These are phyloP conservation scores for Sextonia rubra DNA, from an alignment of 164 flowering plant species.

Conservation along the genomic window DNA sequence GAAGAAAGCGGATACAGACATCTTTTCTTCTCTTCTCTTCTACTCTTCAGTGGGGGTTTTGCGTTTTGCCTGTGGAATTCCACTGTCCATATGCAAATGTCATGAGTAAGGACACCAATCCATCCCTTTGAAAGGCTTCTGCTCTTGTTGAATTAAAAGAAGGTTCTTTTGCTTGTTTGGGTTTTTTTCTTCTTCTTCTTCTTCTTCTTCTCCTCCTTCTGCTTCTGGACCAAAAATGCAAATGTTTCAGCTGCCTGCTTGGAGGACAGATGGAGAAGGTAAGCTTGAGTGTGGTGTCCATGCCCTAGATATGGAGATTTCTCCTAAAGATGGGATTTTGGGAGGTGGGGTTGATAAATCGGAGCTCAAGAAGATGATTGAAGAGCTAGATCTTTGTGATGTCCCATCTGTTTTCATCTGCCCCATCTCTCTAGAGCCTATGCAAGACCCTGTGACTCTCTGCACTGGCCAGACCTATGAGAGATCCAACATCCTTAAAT, in stretches of 20 bases:
- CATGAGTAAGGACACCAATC: conserved; percentile 2
- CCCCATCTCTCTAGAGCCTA: conserved; percentile 77
- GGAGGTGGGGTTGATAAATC: conserved; percentile 40
- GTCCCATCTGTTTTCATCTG: conserved; percentile 70
- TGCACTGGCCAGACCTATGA: conserved; percentile 80
- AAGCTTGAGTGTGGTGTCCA: conserved; percentile 39
- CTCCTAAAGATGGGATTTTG: conserved; percentile 49
- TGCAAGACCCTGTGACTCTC: conserved; percentile 78
- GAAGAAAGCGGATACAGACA: conserved; percentile 16
- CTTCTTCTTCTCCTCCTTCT: neutral
- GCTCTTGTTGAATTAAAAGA: conserved; percentile 4
- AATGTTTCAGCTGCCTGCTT: conserved; percentile 28
- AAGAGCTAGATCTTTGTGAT: conserved; percentile 44
- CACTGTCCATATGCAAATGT: conserved; percentile 11
- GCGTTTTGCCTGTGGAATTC: conserved; percentile 18
- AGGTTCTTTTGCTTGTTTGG: conserved; percentile 11
- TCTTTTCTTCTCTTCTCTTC: too few relatives aligned
- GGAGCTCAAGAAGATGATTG: conserved; percentile 47
- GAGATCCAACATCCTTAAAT: conserved; percentile 60
- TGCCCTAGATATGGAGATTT: conserved; percentile 47
- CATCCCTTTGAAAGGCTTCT: conserved; percentile 6
- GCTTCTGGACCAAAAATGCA: conserved; percentile 34
- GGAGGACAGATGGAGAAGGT: conserved; percentile 29
- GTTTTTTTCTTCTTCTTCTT: neutral
- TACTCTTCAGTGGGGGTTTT: too few relatives aligned